Conservation (phyloP, 768 basidiomycete genomes). For the Porpolomopsis calyptriformis region DNA sequence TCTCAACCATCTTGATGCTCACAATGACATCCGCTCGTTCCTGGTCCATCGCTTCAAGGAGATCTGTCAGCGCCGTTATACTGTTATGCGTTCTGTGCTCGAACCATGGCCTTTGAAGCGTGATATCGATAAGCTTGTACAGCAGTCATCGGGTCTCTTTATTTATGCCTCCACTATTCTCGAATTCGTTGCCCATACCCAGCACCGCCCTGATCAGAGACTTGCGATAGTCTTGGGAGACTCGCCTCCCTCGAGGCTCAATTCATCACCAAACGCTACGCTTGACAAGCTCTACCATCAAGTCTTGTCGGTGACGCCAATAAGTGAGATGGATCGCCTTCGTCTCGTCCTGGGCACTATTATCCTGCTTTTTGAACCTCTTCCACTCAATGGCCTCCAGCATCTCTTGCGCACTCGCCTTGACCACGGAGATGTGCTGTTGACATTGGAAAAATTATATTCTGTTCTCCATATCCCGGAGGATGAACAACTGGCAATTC, state of each 20-base stretch:
- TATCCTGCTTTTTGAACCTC: background rate
- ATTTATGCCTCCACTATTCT: background rate
- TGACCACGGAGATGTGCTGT: background rate
- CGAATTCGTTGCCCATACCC: constrained; percentile 5
- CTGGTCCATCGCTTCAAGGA: background rate
- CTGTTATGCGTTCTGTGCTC: background rate
- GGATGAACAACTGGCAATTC: constrained; percentile 15
- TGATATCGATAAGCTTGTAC: background rate
- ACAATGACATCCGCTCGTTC: constrained; percentile 1
- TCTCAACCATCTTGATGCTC: background rate
- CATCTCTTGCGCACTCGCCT: constrained; percentile 8
- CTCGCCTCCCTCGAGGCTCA: no score
- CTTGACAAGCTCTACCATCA: constrained; percentile 6
- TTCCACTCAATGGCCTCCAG: constrained; percentile 1
- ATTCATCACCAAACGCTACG: constrained; percentile 8
- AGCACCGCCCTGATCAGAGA: no score
- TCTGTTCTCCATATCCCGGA: constrained; percentile 8
- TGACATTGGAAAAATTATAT: constrained; percentile 5
- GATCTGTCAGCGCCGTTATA: background rate
- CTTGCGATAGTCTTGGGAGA: no score
- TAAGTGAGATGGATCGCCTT: background rate
- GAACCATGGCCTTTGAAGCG: background rate
- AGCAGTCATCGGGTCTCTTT: background rate
- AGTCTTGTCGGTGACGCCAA: background rate
- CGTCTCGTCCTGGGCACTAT: constrained; percentile 4